A percentile compares a stretch with the other conserved stretches of the same genome.
These are phyloP conservation scores for Marvania coccoides DNA, from an alignment of 139 green algal genomes.

Conservation along the genomic window DNA sequence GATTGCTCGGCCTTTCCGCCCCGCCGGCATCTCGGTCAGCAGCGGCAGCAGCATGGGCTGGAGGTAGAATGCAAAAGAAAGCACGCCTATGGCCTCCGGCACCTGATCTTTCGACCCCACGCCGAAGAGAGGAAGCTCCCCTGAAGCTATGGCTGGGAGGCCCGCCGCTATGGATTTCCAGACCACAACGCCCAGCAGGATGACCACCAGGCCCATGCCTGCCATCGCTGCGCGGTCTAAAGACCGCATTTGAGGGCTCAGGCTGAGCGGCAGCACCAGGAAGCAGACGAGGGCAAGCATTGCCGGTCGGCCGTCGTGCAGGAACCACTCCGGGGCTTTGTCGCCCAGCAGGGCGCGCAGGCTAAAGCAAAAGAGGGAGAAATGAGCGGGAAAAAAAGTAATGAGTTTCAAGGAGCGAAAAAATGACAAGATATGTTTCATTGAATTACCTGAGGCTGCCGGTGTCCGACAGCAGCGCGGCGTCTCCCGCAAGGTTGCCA, in stretches of 20 bases:
- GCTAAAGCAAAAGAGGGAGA: too few species aligned
- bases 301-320: background rate
- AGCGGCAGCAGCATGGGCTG: constrained; percentile 49
- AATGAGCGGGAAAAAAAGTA: too few species aligned
- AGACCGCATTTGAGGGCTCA: background rate
- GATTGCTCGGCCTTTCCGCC: constrained; percentile 14
- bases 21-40: constrained; percentile 44
- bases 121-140: constrained; percentile 51
- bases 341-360: too few species aligned
- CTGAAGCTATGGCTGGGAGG: constrained; percentile 53
- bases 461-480: constrained; percentile 65
- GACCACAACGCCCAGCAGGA: constrained; percentile 41
- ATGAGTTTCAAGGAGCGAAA: too few species aligned
- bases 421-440: too few species aligned
- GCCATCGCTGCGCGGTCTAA: constrained; percentile 56
- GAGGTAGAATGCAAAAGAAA: constrained; percentile 55
- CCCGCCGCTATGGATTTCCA: constrained; percentile 7
- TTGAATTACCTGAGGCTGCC: background rate
- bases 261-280: constrained; percentile 1
- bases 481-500: constrained; percentile 65
- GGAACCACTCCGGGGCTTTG: background rate
- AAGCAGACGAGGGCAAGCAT: background rate
- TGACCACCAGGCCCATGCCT: constrained; percentile 54
- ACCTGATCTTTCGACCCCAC: constrained; percentile 8
- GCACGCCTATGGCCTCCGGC: constrained; percentile 34